Evolutionary conservation across 176 grass and related monocot species (phyloP), one percentile per base, ranked within the genome.

Genomic region (Typha latifolia): DNA sequence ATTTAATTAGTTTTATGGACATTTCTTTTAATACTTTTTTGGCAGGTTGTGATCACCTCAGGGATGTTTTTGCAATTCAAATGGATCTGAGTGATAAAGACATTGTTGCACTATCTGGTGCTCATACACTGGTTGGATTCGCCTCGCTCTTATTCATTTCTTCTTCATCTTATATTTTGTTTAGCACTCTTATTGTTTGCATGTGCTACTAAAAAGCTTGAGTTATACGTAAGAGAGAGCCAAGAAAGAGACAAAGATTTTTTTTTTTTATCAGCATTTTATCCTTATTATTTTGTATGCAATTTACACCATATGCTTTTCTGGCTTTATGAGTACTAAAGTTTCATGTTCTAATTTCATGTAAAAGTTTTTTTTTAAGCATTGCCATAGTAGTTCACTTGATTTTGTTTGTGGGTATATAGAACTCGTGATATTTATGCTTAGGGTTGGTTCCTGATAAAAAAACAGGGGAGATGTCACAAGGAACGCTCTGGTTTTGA

Each of bases 11-110:
- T 55, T 55, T 18, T 55, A 14, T 55, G n/a, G 51, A 53, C 51
- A 18, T 55, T 55, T 55, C 51, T 55, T 55, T 55, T 55, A 55
- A 55, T 55, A 8, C 6, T 3, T 53, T 53, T 7, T n/a, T n/a
- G 13, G 14, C 62, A 91, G 93, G 93, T 71, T 84, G 61, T 68
- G 93, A 96, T 61, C 93, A 96, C 72, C 85, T 96, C 16, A 91
- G 93, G 74, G 84, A 91, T 67, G 93, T 96, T 24, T 96, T 96
- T 61, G 49, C 80, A 34, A 59, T 2, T 19, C 93, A 89, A 71
- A 96, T 96, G 93, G 93, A 88, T 32, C 79, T 96, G 74, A 96
- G 83, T 3, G 93, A 96, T 72, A 77, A 89, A 83, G 93, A 96
- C 72, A 96, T 96, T 62, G 93, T 96, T 73, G 93, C 85, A 2